Conservation (phyloP, 2,329 filamentous ascomycete genomes). For the Exophiala sp. region DNA sequence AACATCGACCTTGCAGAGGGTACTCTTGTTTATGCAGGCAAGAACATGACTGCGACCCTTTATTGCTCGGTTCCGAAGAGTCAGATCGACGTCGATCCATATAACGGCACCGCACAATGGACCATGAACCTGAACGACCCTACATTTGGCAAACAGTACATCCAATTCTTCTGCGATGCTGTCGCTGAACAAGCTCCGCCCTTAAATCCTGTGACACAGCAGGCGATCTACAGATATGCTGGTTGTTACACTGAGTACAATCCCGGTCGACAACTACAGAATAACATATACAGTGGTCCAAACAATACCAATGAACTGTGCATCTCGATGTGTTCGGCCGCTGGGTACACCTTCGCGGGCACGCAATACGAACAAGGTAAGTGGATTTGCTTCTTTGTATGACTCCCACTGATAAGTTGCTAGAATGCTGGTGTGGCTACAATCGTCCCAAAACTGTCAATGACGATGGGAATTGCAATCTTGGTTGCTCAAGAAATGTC, state of each 20-base stretch:
- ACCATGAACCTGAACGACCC: slow-evolving; percentile 43
- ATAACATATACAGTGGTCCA: slow-evolving; percentile 26
- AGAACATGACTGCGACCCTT: slow-evolving; percentile 52
- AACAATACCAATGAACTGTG: slow-evolving; percentile 32
- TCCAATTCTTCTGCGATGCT: slow-evolving; percentile 24
- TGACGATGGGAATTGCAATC: slow-evolving; percentile 27
- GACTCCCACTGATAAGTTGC: background rate
- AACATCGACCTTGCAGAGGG: slow-evolving; percentile 58
- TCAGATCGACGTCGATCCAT: slow-evolving; percentile 56
- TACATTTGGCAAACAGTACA: slow-evolving; percentile 34
- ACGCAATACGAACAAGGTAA: slow-evolving; percentile 29
- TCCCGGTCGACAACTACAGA: slow-evolving; percentile 32
- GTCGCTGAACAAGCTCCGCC: slow-evolving; percentile 21
- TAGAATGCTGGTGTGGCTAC: slow-evolving; percentile 36
- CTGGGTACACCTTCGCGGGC: slow-evolving; percentile 29
- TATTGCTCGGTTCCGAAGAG: slow-evolving; percentile 56
- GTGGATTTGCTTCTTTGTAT: background rate
- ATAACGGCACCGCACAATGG: slow-evolving; percentile 45
- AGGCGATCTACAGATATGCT: slow-evolving; percentile 28
- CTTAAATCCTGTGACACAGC: slow-evolving; percentile 16
- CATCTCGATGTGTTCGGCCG: slow-evolving; percentile 26
- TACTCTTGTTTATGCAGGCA: slow-evolving; percentile 47
- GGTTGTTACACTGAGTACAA: slow-evolving; percentile 34
- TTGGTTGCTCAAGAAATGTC: slow-evolving; percentile 27
- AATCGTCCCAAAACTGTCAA: slow-evolving; percentile 29